phyloP scores from a whole-genome alignment of 1,284 basidiomycete genomes.

The Hypsizygus ulmarius region DNA sequence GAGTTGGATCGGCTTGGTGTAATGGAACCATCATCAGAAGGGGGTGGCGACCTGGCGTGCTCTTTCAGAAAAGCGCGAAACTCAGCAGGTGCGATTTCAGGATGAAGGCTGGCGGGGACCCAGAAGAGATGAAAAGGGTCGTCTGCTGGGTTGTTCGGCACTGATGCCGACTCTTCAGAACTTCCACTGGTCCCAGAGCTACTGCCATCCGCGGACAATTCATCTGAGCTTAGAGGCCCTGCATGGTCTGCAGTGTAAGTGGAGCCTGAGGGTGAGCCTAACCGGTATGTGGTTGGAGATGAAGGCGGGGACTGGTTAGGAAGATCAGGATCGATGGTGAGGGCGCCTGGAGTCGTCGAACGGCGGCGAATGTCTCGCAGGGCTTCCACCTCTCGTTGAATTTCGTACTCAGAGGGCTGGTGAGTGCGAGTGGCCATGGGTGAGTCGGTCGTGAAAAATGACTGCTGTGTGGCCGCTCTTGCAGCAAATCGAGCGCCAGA shows the following conservation, averaged over 20 bases:
- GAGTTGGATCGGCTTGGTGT: constrained; percentile 32
- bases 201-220: constrained; percentile 30
- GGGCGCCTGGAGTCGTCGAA: constrained; percentile 76
- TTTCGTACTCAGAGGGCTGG: constrained; percentile 81
- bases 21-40: constrained; percentile 44
- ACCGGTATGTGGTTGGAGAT: constrained; percentile 57
- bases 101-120: constrained; percentile 95
- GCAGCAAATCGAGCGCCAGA: constrained; percentile 3
- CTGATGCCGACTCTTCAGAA: constrained; percentile 24
- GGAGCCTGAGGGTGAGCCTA: constrained; percentile 30
- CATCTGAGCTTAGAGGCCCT: constrained; percentile 46
- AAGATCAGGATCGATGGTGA: constrained; percentile 85
- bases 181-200: constrained; percentile 25
- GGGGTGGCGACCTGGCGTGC: constrained; percentile 66
- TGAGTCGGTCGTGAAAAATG: constrained; percentile 4
- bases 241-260: constrained; percentile 35
- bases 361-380: constrained; percentile 79
- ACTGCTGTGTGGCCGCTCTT: constrained; percentile 6
- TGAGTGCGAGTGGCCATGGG: constrained; percentile 43
- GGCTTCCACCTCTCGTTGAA: constrained; percentile 83
- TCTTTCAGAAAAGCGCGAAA: constrained; percentile 95
- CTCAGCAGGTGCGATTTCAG: constrained; percentile 95
- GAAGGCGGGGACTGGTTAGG: constrained; percentile 59
- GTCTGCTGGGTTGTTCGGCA: constrained; percentile 40
- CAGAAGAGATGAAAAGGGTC: constrained; percentile 91